Evolutionary conservation across 2,329 filamentous ascomycete species (phyloP).

Genomic region (Fusarium fujikuroi): DNA sequence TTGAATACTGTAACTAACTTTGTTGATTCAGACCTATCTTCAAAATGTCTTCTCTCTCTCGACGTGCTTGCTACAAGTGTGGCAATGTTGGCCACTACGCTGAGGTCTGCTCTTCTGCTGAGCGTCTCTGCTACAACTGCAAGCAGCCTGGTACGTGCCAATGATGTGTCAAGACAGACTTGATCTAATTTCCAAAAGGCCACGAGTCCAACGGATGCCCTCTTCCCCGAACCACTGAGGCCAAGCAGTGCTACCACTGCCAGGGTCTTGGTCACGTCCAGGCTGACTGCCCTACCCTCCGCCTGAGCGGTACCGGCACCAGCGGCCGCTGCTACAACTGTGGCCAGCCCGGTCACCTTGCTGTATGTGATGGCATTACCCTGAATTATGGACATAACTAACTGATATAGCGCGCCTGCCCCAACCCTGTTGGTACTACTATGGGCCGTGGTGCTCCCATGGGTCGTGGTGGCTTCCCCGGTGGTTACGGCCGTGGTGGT

Average conservation of each 20-base stretch:
- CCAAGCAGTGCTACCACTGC: conserved; percentile 99
- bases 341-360: conserved; percentile 90
- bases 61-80: conserved; percentile 85
- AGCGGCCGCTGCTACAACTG: conserved; percentile 97
- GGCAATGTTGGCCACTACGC: conserved; percentile 83
- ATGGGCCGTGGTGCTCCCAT: conserved; percentile 74
- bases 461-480: conserved; percentile 75
- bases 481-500: conserved; percentile 75
- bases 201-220: conserved; percentile 99
- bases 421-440: conserved; percentile 71
- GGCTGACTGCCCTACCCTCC: conserved; percentile 97
- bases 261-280: conserved; percentile 98
- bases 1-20: conserved; percentile 13
- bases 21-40: conserved; percentile 29
- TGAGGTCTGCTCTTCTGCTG: conserved; percentile 96
- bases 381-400: conserved; percentile 8
- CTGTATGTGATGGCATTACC: conserved; percentile 65
- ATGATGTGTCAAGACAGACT: neutral
- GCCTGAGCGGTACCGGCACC: conserved; percentile 83
- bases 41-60: conserved; percentile 81
- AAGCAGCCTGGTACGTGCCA: conserved; percentile 76
- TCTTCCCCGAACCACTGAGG: conserved; percentile 94
- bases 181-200: conserved; percentile 55
- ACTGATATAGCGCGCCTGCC: conserved; percentile 76
- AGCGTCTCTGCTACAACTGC: conserved; percentile 99